Base-by-base conservation (phyloP, 2,329 filamentous ascomycete genomes). In the Fusarium tupiense region DNA sequence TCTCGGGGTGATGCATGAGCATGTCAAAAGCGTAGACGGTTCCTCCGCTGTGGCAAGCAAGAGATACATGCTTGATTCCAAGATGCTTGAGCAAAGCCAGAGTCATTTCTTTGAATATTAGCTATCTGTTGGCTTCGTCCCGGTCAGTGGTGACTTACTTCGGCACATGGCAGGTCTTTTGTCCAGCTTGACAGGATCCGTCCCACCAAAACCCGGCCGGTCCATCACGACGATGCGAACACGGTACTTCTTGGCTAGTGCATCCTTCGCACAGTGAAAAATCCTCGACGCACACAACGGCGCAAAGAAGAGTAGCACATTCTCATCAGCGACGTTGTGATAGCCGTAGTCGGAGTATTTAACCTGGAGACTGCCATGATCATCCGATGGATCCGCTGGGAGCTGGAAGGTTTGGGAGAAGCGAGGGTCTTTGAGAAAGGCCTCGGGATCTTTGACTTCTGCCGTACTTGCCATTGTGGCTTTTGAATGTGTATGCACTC, bases 21-120 rank as follows among this genome's bases (percentile, higher is more conserved):
- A 70, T 73, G 14, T 73, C 65, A 6, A 73, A 22, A 3, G 70
- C 69, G 41, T 73, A 73, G 2, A 73, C 43, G 2, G 70, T 73
- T 57, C 69, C 70, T 44, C 69, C 69, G 2, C 70, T 73, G 17
- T 73, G 69, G 1, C 60, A 73, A 12, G 64, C 69, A 1, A 73
- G 4, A 29, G 59, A 73, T 2, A 73, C 69, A 4, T 73, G 65
- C 11, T 58, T 46, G 11, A 73, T 59, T 2, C 20, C 20, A 4
- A 73, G 65, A 31, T 73, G 60, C 0, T 40, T 37, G 0, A 73
- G 57, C 0, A 73, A 47, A 14, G 56, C 64, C 9, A 73, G n/a
- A 2, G 65, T 62, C 13, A 73, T 66, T 64, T 70, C 69, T 72
- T 2, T 0, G 12, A 2, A 4, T 1, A 12, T 73, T 5, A 69